Conservation (phyloP, 495 filamentous ascomycete genomes). For the Hypoxylon fuscum region DNA sequence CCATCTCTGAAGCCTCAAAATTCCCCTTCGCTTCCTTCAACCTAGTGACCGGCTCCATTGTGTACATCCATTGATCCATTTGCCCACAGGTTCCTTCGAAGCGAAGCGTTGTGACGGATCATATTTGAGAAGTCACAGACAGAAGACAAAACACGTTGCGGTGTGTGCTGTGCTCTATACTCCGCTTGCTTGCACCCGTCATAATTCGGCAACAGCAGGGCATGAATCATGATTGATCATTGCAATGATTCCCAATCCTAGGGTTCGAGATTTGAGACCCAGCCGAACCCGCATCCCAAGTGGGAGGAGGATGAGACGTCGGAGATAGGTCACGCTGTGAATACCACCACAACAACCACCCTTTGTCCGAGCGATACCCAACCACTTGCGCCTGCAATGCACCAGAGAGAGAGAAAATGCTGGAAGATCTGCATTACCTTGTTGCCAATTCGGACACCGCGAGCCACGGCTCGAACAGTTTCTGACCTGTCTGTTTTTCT, state of each 20-base stretch:
- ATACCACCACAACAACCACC: constrained; percentile 11
- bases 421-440: constrained; percentile 29
- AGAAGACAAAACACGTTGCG: constrained; percentile 17
- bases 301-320: constrained; percentile 34
- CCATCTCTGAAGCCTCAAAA: constrained; percentile 6
- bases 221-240: constrained; percentile 16
- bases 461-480: constrained; percentile 23
- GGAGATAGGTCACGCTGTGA: constrained; percentile 10
- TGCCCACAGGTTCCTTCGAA: background rate
- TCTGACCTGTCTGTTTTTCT: constrained; percentile 38
- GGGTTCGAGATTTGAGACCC: constrained; percentile 29
- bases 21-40: constrained; percentile 22
- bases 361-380: constrained; percentile 21
- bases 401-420: constrained; percentile 1
- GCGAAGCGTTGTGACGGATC: constrained; percentile 23
- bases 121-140: constrained; percentile 3
- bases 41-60: constrained; percentile 35
- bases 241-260: constrained; percentile 26
- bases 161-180: constrained; percentile 28
- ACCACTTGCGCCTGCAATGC: constrained; percentile 10
- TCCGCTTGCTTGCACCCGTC: constrained; percentile 17
- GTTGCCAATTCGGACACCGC: constrained; percentile 26
- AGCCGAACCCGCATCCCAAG: constrained; percentile 20
- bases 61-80: constrained; percentile 13
- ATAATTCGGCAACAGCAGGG: constrained; percentile 23